Base-by-base conservation (phyloP, 768 basidiomycete genomes). In the Agaricus subrufescens region DNA sequence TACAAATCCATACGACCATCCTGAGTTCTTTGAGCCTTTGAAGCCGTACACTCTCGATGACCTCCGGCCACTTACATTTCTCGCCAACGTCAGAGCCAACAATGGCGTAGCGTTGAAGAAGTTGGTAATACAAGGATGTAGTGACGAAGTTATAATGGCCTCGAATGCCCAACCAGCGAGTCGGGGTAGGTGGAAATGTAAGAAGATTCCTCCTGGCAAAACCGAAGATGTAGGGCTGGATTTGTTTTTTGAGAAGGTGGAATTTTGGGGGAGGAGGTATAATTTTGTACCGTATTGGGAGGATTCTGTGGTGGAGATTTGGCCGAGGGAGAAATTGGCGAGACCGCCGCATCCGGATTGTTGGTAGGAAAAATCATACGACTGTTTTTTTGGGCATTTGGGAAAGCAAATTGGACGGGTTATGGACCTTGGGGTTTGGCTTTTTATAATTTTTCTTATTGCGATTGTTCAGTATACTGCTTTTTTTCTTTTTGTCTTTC, bases 101-200 rank as follows among this genome's bases (percentile, higher is more conserved):
- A 56, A 56, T n/a, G 54, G 54, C 7, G 54, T 56, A 4, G 27
- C 27, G 42, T 26, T 56, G 46, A 56, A 56, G 27, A 56, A 34
- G 47, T 47, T 56, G 39, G 54, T 56, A 0, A 43, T 56, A 15
- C 47, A 56, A 40, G 54, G 54, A 12, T 56, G 46, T 15, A 19
- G 19, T n/a, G 40, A 42, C 7, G 40, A 42, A 19, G 40, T 42
- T 14, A n/a, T 15, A 19, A 15, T 5, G 12, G 19, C 15, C n/a
- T 9, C 40, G 40, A 42, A 14, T 14, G 12, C 12, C 15, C 6
- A 42, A 42, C 40, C 40, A 15, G 12, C n/a, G 40, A 19, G 6
- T 14, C 12, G 40, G 7, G 34, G 11, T 34, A 34, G 11, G 7
- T 34, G 2, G 34, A 7, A 34, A 34, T 2, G 5, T 2, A 34